Percentiles rank a stretch among this genome's conserved stretches.
phyloP scores from a whole-genome alignment of 495 filamentous ascomycete genomes.

The Trichoderma orchidacearum region DNA sequence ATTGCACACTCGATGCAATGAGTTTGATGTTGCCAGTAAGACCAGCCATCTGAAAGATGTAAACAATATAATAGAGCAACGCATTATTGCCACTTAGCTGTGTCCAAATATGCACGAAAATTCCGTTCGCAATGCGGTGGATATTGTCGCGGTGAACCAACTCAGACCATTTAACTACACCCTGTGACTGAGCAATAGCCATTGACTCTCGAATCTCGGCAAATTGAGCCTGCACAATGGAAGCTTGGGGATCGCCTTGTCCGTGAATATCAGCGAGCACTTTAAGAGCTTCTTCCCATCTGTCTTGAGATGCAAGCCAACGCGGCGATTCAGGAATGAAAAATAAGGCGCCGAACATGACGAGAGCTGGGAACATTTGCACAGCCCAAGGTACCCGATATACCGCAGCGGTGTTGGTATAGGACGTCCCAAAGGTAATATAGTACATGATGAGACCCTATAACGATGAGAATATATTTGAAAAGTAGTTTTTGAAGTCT shows the following conservation, averaged over 20 bases:
- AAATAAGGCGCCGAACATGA: not conserved
- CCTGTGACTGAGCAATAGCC: not conserved
- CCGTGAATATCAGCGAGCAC: not conserved
- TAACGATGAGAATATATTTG: not conserved
- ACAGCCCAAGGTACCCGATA: not conserved
- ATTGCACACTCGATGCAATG: conserved; percentile 24
- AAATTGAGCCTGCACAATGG: not conserved
- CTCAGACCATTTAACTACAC: not conserved
- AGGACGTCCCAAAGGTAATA: not conserved
- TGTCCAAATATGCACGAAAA: conserved; percentile 3
- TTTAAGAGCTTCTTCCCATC: not conserved
- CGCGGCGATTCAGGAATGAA: not conserved
- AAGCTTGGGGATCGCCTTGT: not conserved
- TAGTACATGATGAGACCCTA: not conserved
- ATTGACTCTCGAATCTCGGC: not conserved
- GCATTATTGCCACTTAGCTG: conserved; percentile 2
- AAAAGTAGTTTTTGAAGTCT: too few relatives aligned
- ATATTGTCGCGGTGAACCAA: not conserved
- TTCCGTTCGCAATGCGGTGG: not conserved
- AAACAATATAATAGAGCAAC: not conserved
- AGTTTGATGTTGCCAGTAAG: not conserved
- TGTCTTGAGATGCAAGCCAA: not conserved
- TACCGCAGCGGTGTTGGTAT: not conserved
- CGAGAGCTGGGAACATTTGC: not conserved
- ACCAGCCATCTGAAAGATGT: conserved; percentile 1